phyloP scores from a whole-genome alignment of 371 early-diverging fungal genomes.

The Circinella minor region DNA sequence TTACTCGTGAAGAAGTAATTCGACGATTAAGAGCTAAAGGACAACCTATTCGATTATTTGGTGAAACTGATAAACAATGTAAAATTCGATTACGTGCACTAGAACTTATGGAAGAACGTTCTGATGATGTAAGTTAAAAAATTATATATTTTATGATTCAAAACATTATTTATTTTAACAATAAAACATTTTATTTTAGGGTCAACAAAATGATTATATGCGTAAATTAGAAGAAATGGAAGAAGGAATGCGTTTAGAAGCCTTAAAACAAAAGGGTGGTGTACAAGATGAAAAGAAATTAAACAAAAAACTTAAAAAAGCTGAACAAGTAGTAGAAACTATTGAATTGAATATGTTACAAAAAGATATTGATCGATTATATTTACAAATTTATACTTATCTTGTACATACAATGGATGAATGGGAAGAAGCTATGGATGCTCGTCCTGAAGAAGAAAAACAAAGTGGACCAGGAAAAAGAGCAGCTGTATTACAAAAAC shows the following conservation, averaged over 20 bases:
- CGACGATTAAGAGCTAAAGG: slow-evolving; percentile 86
- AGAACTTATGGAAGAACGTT: slow-evolving; percentile 86
- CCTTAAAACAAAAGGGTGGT: slow-evolving; percentile 62
- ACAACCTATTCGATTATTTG: slow-evolving; percentile 94
- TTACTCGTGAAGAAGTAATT: slow-evolving; percentile 81
- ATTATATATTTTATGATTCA: no score
- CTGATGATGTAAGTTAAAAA: slow-evolving; percentile 46
- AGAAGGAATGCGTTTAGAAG: slow-evolving; percentile 78
- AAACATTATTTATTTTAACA: no score
- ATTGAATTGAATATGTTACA: slow-evolving; percentile 67
- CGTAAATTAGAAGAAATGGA: slow-evolving; percentile 86
- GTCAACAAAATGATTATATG: slow-evolving; percentile 92
- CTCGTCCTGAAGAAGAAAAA: slow-evolving; percentile 77
- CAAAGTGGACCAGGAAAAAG: slow-evolving; percentile 78
- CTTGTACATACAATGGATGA: slow-evolving; percentile 80
- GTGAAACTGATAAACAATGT: slow-evolving; percentile 86
- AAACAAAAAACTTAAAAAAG: slow-evolving; percentile 47
- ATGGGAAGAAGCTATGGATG: slow-evolving; percentile 87
- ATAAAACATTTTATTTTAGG: slow-evolving; percentile 31
- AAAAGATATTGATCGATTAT: slow-evolving; percentile 76
- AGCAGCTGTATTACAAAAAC: slow-evolving; percentile 80
- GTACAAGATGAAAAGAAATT: slow-evolving; percentile 40
- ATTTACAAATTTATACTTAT: slow-evolving; percentile 81
- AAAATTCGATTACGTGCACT: slow-evolving; percentile 81
- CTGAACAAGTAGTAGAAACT: slow-evolving; percentile 40